Conservation (phyloP, 257 asterid genomes). For the Solanum gandarillasii region DNA sequence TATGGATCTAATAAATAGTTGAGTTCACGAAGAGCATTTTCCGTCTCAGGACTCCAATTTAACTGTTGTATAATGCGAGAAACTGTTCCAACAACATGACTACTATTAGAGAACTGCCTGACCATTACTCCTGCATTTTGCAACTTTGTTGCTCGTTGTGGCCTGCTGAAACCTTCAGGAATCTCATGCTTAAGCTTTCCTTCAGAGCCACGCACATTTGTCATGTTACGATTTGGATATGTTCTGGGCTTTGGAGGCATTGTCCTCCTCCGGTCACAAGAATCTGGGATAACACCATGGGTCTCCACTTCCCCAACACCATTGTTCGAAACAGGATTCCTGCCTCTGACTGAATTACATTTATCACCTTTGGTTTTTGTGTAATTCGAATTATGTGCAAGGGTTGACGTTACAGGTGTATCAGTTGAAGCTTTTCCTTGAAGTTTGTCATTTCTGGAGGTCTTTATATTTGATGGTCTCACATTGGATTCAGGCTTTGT, state of each 20-base stretch:
- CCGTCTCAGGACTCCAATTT: constrained; percentile 67
- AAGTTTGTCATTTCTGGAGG: constrained; percentile 27
- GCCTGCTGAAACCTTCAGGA: constrained; percentile 31
- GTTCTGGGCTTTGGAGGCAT: constrained; percentile 41
- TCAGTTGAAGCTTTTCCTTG: constrained; percentile 28
- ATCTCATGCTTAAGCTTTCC: constrained; percentile 24
- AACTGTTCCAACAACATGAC: constrained; percentile 40
- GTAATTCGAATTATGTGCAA: constrained; percentile 5
- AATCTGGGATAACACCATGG: constrained; percentile 2
- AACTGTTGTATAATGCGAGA: constrained; percentile 46
- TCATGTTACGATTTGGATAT: constrained; percentile 22
- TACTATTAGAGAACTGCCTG: constrained; percentile 30
- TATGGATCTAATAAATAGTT: constrained; percentile 53
- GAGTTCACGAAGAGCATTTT: constrained; percentile 58
- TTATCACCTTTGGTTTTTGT: constrained; percentile 29
- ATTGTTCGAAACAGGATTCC: constrained; percentile 12
- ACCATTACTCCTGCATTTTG: constrained; percentile 13
- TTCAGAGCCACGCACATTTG: constrained; percentile 29
- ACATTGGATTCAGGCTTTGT: constrained; percentile 33
- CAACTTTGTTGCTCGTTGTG: constrained; percentile 28
- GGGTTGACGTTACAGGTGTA: constrained; percentile 14
- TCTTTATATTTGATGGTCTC: constrained; percentile 27
- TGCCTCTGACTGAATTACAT: constrained; percentile 24
- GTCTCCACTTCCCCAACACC: constrained; percentile 18
- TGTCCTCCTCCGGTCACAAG: constrained; percentile 29